Percentiles rank a stretch among this genome's conserved stretches.
These are phyloP conservation scores for Symbiodinium natans DNA, from an alignment of 73 alveolate genomes.

Conservation along the genomic window DNA sequence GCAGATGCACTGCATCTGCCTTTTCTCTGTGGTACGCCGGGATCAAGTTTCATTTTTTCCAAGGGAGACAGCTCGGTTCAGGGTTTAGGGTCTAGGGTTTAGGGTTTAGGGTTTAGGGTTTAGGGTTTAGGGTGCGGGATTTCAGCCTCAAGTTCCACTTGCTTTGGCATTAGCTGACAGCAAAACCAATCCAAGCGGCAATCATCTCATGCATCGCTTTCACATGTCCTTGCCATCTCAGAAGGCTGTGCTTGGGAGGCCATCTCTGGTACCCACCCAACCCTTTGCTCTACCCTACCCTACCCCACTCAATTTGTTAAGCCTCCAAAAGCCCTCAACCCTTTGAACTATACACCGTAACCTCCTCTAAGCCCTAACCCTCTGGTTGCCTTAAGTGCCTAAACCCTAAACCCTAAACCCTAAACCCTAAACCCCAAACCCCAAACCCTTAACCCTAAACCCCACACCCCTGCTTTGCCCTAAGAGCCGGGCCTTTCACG, in stretches of 20 bases:
- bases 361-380: background rate
- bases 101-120: background rate
- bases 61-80: too few species aligned
- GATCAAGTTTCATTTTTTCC: too few species aligned
- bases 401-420: background rate
- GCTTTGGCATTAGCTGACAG: too few species aligned
- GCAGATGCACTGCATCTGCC: too few species aligned
- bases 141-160: too few species aligned
- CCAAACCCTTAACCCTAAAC: background rate
- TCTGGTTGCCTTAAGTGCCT: background rate
- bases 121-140: background rate
- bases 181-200: too few species aligned
- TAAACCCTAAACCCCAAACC: background rate
- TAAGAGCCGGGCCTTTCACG: background rate
- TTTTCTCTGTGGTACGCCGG: too few species aligned
- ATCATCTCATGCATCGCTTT: constrained; percentile 75
- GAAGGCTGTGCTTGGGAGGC: too few species aligned
- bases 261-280: too few species aligned
- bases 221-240: constrained; percentile 11
- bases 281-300: background rate
- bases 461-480: too few species aligned
- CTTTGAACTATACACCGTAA: background rate
- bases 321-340: background rate
- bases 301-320: background rate
- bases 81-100: background rate